Conservation (phyloP, 2,329 filamentous ascomycete species). For the Aspergillus pseudoterreus region DNA sequence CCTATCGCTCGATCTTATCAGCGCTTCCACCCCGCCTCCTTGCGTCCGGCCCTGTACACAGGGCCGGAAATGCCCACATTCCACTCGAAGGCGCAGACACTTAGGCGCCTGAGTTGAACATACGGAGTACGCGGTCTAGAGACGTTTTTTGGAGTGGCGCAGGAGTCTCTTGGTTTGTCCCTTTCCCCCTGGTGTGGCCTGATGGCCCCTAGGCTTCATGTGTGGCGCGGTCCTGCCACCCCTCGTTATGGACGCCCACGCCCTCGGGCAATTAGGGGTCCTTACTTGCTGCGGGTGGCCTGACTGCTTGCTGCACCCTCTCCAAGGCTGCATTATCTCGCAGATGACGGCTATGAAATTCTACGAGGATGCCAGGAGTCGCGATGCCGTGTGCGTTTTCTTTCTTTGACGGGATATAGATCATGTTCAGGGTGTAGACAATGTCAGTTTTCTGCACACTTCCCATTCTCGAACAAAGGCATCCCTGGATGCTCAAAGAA, state of each 20-base stretch:
- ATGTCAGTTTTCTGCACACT: too few relatives aligned
- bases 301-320: neutral
- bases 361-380: conserved; percentile 8
- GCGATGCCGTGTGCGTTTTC: neutral
- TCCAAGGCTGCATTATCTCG: conserved; percentile 11
- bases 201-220: neutral
- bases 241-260: neutral
- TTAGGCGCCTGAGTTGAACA: neutral
- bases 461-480: neutral
- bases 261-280: neutral
- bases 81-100: conserved; percentile 6
- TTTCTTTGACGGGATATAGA: neutral
- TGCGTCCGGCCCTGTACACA: conserved; percentile 1
- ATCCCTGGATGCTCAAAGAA: neutral
- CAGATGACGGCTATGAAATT: conserved; percentile 8
- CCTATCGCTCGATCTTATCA: conserved; percentile 16
- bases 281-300: neutral
- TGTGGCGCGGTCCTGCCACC: neutral
- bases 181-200: neutral
- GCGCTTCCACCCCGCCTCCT: conserved; percentile 5
- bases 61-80: conserved; percentile 2
- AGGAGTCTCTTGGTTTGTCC: neutral
- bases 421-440: too few relatives aligned
- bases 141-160: neutral
- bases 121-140: neutral